Evolutionary conservation across 2,329 filamentous ascomycete genomes (phyloP).

Genomic region (Kalmusia sp.): DNA sequence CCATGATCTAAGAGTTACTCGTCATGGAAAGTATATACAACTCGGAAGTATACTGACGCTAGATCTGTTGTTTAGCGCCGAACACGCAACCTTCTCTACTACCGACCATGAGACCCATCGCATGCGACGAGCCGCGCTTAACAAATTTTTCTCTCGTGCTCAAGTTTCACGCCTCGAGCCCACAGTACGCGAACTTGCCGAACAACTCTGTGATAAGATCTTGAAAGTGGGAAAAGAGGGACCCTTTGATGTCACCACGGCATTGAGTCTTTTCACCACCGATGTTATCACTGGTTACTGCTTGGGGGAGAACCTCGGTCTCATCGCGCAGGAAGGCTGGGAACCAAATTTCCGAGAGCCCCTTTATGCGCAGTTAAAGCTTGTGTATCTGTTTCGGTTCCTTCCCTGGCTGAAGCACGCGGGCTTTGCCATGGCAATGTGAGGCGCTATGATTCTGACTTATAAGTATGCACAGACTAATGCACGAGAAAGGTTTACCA

Average conservation of each 20-base stretch:
- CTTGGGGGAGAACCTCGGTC: slow-evolving; percentile 8
- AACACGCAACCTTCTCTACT: slow-evolving; percentile 19
- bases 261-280: slow-evolving; percentile 5
- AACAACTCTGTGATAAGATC: slow-evolving; percentile 1
- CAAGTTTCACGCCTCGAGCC: slow-evolving; percentile 10
- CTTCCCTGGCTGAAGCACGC: background rate
- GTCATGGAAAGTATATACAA: too few relatives aligned
- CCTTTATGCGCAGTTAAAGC: background rate
- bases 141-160: slow-evolving; percentile 13
- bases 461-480: too few relatives aligned
- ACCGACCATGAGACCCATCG: slow-evolving; percentile 14
- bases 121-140: slow-evolving; percentile 5
- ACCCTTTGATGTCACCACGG: slow-evolving; percentile 18
- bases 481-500: too few relatives aligned
- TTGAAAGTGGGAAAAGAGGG: slow-evolving; percentile 18
- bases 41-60: slow-evolving; percentile 4
- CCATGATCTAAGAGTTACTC: too few relatives aligned
- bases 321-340: slow-evolving; percentile 8
- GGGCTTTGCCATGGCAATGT: too few relatives aligned
- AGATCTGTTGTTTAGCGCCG: background rate
- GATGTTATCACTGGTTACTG: slow-evolving; percentile 6
- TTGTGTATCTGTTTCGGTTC: background rate
- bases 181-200: background rate
- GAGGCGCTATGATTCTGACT: too few relatives aligned
- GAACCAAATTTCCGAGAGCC: background rate